Evolutionary conservation across 1,284 basidiomycete species (phyloP), one percentile per base, ranked within the genome.

Genomic region (Ustilago vetiveriae): DNA sequence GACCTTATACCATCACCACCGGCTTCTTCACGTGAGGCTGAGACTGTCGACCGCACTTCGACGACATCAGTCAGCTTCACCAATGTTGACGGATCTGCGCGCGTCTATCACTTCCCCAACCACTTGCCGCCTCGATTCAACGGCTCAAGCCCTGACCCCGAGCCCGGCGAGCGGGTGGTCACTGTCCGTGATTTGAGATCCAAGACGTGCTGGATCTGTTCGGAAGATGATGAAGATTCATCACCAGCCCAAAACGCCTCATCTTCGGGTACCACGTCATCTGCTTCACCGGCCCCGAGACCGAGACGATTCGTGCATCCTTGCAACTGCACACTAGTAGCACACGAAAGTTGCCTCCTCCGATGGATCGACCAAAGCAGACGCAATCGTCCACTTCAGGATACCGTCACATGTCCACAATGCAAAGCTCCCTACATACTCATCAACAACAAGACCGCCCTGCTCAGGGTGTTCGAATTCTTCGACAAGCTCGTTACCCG

Each of bases 321-420:
- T n/a, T 77, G 75, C 63, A 71, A 74, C 19, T 78, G 75, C 41
- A 74, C 68, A 10, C 66, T 78, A n/a, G 70, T 78, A 17, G 75
- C 75, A 4, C 75, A 78, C 62, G 74, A 78, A 36, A 62, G 45
- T 23, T 77, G 75, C 37, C 54, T 77, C 13, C 63, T 75, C 10
- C 62, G 48, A 32, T 77, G 75, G 75, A 72, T 77, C 64, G 69
- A 72, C 11, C 67, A 72, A 40, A 54, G 52, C 37, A 54, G 58
- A 22, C 46, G 58, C 27, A 53, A 64, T 22, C 48, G 64, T 14
- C 65, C 65, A 5, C 52, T 57, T 4, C 40, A 73, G 24, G 49
- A 58, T 29, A 26, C 39, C 1, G 65, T 77, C 43, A 60, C 50
- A 10, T 77, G 75, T 46, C 75, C 75, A 10, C 74, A 75, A 40